Base-by-base conservation (phyloP, 305 asterid species). In the Solanum aculeatissimum region DNA sequence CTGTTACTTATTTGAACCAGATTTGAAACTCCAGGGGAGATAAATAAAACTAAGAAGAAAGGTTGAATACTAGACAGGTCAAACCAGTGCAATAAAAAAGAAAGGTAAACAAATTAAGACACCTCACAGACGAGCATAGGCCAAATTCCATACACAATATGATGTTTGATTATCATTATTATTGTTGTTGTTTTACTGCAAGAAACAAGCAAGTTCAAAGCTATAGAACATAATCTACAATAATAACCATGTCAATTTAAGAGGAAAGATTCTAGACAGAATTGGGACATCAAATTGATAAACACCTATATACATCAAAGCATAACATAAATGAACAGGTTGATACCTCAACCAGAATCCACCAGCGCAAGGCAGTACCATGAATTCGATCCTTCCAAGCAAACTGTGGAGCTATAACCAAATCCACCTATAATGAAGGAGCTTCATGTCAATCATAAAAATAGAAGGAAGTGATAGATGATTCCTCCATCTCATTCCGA, bases 381-480 rank as follows among this genome's bases (percentile, higher is more conserved):
- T 97, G 99, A 88, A 91, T 94, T 85, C 98, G 95, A 88, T 97
- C 99, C 90, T 97, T 94, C 99, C 99, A 97, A 72, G 87, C 89
- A 84, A 97, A 95, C 84, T 92, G 95, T 53, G 98, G 98, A 84
- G 92, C 88, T 86, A 94, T 90, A 83, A 93, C 87, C 94, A 95
- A 89, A 91, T 95, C 98, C 89, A 94, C 95, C 99, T 97, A 60
- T 60, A 87, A 84, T 78, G 86, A 83, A 84, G 75, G 83, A 81
- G 68, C 83, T 65, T 79, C 49, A 60, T n/a, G 66, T 84, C 35
- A 85, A 71, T 82, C 29, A 75, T 75, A 77, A 29, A 51, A 51
- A 77, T 10, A 51, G 38, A 77, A 63, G 87, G 43, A 51, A 77
- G 6, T 9, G 65, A 77, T 77, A 29, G 60, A 77, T 19, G 82